These are phyloP conservation scores for Peniophora sp. DNA, from an alignment of 1,284 basidiomycete species.

Conservation along the genomic window DNA sequence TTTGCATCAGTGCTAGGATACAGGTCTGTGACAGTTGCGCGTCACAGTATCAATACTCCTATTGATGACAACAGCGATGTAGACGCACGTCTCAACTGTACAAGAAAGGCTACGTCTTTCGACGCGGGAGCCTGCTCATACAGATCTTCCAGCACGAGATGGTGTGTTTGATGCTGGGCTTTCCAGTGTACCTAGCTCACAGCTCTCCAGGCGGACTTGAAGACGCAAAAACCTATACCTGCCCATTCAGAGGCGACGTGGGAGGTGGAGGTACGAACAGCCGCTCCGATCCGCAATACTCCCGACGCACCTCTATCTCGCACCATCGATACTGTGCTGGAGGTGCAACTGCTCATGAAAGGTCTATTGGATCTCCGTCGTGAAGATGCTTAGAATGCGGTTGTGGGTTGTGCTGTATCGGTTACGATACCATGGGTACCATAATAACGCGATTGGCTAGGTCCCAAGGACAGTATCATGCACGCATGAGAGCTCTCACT, in stretches of 20 bases:
- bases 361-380: constrained; percentile 64
- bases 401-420: too few species aligned
- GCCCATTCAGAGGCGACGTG: constrained; percentile 69
- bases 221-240: constrained; percentile 62
- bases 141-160: constrained; percentile 80
- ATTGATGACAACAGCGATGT: neutral
- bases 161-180: constrained; percentile 24
- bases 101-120: constrained; percentile 70
- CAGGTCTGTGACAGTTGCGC: constrained; percentile 34
- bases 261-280: constrained; percentile 80
- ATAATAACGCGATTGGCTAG: too few species aligned
- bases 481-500: too few species aligned
- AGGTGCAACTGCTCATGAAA: constrained; percentile 75
- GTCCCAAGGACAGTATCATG: too few species aligned
- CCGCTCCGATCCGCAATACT: constrained; percentile 63
- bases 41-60: constrained; percentile 4
- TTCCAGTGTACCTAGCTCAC: neutral
- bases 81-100: constrained; percentile 69
- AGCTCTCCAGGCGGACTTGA: constrained; percentile 48
- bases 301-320: constrained; percentile 57
- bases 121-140: constrained; percentile 58
- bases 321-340: constrained; percentile 62
- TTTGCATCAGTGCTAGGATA: constrained; percentile 74
- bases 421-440: too few species aligned
- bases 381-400: constrained; percentile 40